phyloP scores from a whole-genome alignment of 2,329 filamentous ascomycete species.

The Trichoderma harzianum region DNA sequence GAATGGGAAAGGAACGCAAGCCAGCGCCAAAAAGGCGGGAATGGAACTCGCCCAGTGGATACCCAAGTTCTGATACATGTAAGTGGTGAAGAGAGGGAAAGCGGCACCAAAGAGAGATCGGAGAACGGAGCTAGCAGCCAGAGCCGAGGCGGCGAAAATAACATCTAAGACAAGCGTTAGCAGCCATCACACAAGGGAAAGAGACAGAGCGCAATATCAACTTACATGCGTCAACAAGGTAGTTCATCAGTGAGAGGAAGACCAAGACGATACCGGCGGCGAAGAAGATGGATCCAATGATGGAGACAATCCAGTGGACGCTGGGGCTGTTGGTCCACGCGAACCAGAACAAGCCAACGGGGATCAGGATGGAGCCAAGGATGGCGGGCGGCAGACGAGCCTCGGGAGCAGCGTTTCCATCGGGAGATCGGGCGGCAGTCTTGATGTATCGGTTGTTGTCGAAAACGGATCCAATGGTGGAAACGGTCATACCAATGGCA shows the following conservation, averaged over 20 bases:
- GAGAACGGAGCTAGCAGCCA: conserved; percentile 70
- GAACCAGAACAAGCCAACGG: conserved; percentile 62
- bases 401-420: conserved; percentile 61
- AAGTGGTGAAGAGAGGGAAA: conserved; percentile 68
- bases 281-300: conserved; percentile 44
- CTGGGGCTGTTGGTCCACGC: conserved; percentile 58
- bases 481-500: conserved; percentile 59
- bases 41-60: conserved; percentile 74
- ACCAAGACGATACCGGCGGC: conserved; percentile 59
- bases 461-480: conserved; percentile 49
- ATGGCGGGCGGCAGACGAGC: conserved; percentile 59
- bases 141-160: conserved; percentile 71
- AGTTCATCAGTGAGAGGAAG: conserved; percentile 64
- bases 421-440: conserved; percentile 41
- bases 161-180: conserved; percentile 44
- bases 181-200: background rate
- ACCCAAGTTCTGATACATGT: conserved; percentile 58
- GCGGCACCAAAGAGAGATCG: conserved; percentile 69
- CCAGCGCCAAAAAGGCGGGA: conserved; percentile 69
- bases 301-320: conserved; percentile 56
- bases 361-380: conserved; percentile 56
- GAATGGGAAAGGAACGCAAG: conserved; percentile 71
- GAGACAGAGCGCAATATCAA: background rate
- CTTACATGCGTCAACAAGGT: conserved; percentile 61
- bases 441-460: conserved; percentile 53